Evolutionary conservation across 164 flowering plant species (phyloP), one percentile per base, ranked within the genome.

Genomic region (Chimonanthus praecox): DNA sequence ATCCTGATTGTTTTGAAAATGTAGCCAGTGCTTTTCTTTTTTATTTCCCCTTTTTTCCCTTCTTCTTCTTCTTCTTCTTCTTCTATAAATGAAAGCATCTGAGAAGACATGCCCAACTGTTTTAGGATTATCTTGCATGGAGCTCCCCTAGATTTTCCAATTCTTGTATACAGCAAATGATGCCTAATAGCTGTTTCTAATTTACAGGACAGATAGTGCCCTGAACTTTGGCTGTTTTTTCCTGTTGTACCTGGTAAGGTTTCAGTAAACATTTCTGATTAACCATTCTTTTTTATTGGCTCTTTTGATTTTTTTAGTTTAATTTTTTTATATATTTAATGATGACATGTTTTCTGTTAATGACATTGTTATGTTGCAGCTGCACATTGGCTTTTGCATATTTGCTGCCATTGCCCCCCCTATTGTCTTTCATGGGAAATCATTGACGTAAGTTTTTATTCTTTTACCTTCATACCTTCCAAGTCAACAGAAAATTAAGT

Each of bases 381-480:
- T 95, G n/a, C 99, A 95, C 74, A 86, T 95, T 73, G 91, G 83
- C 2, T 93, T 93, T 77, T 93, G 98, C 75, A 88, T 95, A 70
- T 68, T 93, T 85, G 98, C 99, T 82, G 94, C 99, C 47, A 90
- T 95, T 78, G 99, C 99, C 72, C 99, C 99, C 75, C 99, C 99
- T 46, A 81, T 95, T 73, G 88, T 95, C 75, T 95, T 95, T 77
- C 84, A 86, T 68, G 99, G 99, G 74, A 82, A 85, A 77, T 93
- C 98, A 75, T 83, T 95, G 72, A 88, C 98, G 99, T 95, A 87
- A 93, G 99, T 84, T 47, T 54, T 68, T 18, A 10, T 8, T 69
- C 4, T 74, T 10, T 65, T 65, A 61, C 16, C 58, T 64, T 21
- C n/a, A 2, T 46, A 33, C 33, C 33, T 33, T 61, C 64, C 16